Evolutionary conservation across 768 basidiomycete species (phyloP).

Genomic region (Podaxis sp.): DNA sequence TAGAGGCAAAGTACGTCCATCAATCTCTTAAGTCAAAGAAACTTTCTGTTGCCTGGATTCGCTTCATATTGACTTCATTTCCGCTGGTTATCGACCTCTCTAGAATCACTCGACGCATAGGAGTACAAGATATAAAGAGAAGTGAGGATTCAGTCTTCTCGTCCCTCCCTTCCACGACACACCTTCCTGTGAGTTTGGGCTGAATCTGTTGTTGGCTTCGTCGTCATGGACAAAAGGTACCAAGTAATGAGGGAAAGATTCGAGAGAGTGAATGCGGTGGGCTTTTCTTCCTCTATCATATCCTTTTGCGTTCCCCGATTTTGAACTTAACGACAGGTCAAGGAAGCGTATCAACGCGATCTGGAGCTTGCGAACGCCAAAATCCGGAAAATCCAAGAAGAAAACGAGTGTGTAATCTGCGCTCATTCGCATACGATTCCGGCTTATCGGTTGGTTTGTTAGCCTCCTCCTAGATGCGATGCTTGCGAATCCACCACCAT

Average conservation of each 20-base stretch:
- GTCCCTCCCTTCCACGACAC: not conserved
- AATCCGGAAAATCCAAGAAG: constrained; percentile 14
- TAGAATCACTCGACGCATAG: constrained; percentile 7
- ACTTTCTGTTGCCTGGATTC: not conserved
- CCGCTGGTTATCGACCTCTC: not conserved
- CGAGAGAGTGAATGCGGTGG: constrained; percentile 9
- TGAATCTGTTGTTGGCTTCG: constrained; percentile 1
- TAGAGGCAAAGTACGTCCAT: constrained; percentile 11
- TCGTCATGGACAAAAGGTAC: constrained; percentile 6
- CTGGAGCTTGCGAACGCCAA: constrained; percentile 9
- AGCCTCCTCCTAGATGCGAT: constrained; percentile 16
- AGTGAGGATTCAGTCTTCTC: constrained; percentile 8
- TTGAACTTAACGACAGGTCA: not conserved
- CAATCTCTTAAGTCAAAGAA: constrained; percentile 4
- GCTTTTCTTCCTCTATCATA: not conserved
- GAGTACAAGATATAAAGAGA: constrained; percentile 15
- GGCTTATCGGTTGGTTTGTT: not conserved
- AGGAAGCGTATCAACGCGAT: constrained; percentile 7
- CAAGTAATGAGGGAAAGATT: constrained; percentile 14
- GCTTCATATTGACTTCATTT: not conserved
- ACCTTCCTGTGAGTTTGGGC: not conserved
- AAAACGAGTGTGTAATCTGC: constrained; percentile 10
- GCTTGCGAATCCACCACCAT: constrained; percentile 10
- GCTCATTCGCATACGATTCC: not conserved
- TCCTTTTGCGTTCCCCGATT: not conserved